Evolutionary conservation across 1,284 basidiomycete species (phyloP), one percentile per base, ranked within the genome.

Genomic region (Ceratobasidium sp.): DNA sequence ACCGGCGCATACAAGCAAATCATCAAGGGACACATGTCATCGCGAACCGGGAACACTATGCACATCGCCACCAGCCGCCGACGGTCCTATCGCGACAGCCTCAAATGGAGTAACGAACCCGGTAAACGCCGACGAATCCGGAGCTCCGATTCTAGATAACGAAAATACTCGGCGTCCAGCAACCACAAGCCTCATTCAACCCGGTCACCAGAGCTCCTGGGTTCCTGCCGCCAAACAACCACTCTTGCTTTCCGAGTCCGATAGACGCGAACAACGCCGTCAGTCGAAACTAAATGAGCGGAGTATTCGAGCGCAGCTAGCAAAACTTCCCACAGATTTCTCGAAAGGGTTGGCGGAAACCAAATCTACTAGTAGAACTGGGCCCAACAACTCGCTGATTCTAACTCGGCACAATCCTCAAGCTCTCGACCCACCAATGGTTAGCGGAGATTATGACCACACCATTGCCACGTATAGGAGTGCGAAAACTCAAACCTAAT

Each of bases 241-340:
- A 35, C 8, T 25, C 3, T 12, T 34, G 31, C 20, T 56, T n/a
- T 1, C n/a, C 29, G 42, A 60, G 17, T 60, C 57, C 13, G 57
- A 60, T 31, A 3, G 8, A 32, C 57, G 27, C 8, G 57, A 60
- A n/a, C 57, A 27, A 29, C 43, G 57, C 7, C 57, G 57, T 10
- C 6, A 47, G 20, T 60, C 57, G 6, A 60, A 60, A 34, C 42
- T 60, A 5, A 60, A 60, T 6, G 40, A 47, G 25, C 27, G 40
- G 1, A 17, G 47, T 10, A 60, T 60, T 31, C 40, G 42, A 22
- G 45, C 27, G 6, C 57, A 60, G 29, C 31, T 60, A 1, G 43
- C 57, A 12, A 60, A 32, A 27, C 57, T 60, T 17, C 57, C 57
- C 13, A 22, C 25, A 7, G 57, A 49, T 8, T 60, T 60, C 31